Evolutionary conservation across 2,329 filamentous ascomycete genomes (phyloP).

Genomic region (Orbilia ellipsospora): DNA sequence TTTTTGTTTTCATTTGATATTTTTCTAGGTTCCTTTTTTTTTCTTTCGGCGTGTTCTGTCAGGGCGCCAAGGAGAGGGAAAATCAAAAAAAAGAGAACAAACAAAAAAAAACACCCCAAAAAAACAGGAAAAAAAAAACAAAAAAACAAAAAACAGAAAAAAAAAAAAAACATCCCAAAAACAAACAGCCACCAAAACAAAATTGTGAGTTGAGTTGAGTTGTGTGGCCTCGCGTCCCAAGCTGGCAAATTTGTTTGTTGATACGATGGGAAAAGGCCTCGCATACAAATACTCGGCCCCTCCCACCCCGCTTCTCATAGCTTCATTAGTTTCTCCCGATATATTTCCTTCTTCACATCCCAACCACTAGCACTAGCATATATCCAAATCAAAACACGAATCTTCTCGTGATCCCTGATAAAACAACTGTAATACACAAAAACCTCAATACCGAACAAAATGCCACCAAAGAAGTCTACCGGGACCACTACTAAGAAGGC

Average conservation of each 20-base stretch:
- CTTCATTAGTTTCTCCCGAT: slow-evolving; percentile 12
- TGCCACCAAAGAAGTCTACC: slow-evolving; percentile 55
- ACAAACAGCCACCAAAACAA: slow-evolving; percentile 1
- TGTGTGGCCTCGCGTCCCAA: not conserved
- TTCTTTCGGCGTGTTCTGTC: no score
- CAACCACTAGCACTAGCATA: slow-evolving; percentile 7
- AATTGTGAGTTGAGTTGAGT: not conserved
- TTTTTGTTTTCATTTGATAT: no score
- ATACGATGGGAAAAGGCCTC: slow-evolving; percentile 35
- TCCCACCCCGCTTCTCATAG: slow-evolving; percentile 51
- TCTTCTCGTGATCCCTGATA: not conserved
- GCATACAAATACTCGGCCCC: slow-evolving; percentile 55
- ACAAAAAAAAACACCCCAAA: no score
- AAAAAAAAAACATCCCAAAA: not conserved
- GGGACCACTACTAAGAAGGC: slow-evolving; percentile 46
- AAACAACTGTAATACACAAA: slow-evolving; percentile 11
- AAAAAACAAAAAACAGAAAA: no score
- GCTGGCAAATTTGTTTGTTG: slow-evolving; percentile 21
- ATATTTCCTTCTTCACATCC: slow-evolving; percentile 3
- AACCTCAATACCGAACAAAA: slow-evolving; percentile 3
- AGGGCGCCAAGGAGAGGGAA: no score
- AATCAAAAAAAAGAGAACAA: not conserved
- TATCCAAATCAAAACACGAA: not conserved
- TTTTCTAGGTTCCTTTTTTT: no score
- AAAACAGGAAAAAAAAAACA: no score